Base-by-base conservation (phyloP, 257 asterid species). In the Petunia secreta region DNA sequence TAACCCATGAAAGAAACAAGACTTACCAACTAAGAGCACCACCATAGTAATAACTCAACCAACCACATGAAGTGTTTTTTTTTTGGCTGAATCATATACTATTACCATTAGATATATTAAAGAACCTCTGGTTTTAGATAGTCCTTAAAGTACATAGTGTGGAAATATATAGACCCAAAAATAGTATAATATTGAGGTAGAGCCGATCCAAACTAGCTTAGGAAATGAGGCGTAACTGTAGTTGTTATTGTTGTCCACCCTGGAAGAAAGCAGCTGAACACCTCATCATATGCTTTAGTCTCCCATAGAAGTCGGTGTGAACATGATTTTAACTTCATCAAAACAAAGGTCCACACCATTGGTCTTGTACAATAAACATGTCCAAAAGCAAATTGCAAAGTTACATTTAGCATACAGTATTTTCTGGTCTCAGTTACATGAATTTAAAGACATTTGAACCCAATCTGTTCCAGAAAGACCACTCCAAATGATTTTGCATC, bases 391-490 rank as follows among this genome's bases (percentile, higher is more conserved):
- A 38, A 63, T 50, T 37, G 82, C 82, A 64, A 16, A 38, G 76
- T 63, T 52, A 46, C 65, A 64, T 40, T 79, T 38, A 3, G 46
- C 78, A 50, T 73, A 73, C 62, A 73, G 1, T 5, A 5, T 50
- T 36, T 50, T 6, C 62, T 73, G 78, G 63, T 73, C 10, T 44
- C 9, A 52, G 15, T 52, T 52, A 48, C 44, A 9, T 5, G 34
- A 50, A 73, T 13, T 36, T 73, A 50, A 50, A 73, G 62, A 73
- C 0, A 1, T 2, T 5, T 52, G 83, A 80, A 40, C 81, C 80
- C 71, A 48, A 14, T 46, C 67, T 63, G 75, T 54, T 34, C 79
- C 76, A 59, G 77, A 71, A 71, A 71, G 77, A 71, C 57, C 60
- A 34, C 78, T 62, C 36, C 62, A 50, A 48, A 34, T 73, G 40